Base-by-base conservation (phyloP, 2,329 filamentous ascomycete genomes). In the Dactylellina haptotyla region DNA sequence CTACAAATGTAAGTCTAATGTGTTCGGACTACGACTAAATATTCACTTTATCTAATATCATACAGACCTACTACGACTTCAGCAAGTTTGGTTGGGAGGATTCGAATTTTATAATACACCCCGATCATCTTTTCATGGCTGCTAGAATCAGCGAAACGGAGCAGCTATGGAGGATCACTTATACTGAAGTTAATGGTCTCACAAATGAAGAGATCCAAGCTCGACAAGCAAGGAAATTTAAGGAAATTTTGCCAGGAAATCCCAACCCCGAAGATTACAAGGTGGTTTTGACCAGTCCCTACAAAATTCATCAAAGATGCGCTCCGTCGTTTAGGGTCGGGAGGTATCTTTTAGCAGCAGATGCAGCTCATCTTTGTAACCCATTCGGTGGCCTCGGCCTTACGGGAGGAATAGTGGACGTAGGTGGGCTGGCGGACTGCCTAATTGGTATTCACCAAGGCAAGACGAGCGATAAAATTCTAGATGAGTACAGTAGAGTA, bases 321-420 rank as follows among this genome's bases (percentile, higher is more conserved):
- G 86, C 86, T 2, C 81, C 83, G 1, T 82, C 81, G 8, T 87
- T 88, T 78, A 83, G 86, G n/a, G 83, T 85, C 0, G 87, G 87
- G 0, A 83, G 85, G 4, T 80, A 88, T 39, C 67, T 88, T 3
- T 80, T 89, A 0, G 86, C 84, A 0, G 87, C 86, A 0, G 87
- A 89, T 79, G 87, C 87, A 1, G 87, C 87, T 1, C 87, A 89
- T 78, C 72, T 75, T 14, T 85, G 83, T 77, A 85, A 84, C 77
- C 83, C 83, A 0, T 84, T 84, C 79, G 87, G 87, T 48, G 87
- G 87, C 0, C 81, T 89, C 14, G 87, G 87, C 0, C 84, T 89
- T 54, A 89, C 87, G 0, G 87, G 87, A 4, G 87, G 87, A 0
- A 86, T 89, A 62, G 85, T 87, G n/a, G 87, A 89, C 75, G 83